Conservation (phyloP, 345 rosid genomes). For the Arabidopsis thaliana region TAIR10.1 NC_003075.7:8962501-8963000, state of each 20-base stretch:
- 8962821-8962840: no score
- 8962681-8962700: no score
- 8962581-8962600: not conserved
- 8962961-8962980: constrained; percentile 12
- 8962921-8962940: not conserved
- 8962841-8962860: not conserved
- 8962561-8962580: no score
- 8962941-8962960: not conserved
- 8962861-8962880: not conserved
- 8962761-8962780: no score
- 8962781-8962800: no score
- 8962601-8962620: not conserved
- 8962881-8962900: not conserved
- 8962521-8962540: not conserved
- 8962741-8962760: no score
- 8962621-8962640: not conserved
- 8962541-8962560: not conserved
- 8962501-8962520: not conserved
- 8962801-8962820: no score
- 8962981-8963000: not conserved
- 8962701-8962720: no score
- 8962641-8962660: not conserved
- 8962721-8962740: no score
- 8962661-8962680: not conserved
- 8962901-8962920: not conserved